A percentile compares a stretch with the other conserved stretches of the same genome.
Conservation (phyloP, 202 grass and related monocot genomes). For the Elaeis oleifera region DNA sequence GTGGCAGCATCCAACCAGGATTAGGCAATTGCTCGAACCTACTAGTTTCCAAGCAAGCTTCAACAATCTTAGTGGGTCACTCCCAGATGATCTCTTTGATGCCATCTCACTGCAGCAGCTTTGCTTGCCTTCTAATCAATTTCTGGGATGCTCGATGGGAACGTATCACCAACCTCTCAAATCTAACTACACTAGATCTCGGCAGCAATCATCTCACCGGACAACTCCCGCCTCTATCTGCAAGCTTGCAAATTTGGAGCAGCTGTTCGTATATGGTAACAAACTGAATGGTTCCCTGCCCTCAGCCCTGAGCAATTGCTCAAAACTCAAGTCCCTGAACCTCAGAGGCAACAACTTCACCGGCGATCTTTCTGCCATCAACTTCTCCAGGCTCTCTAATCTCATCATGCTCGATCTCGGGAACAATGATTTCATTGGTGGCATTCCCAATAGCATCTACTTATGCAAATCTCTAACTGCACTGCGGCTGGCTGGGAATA, state of each 20-base stretch:
- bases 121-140: slow-evolving; percentile 23
- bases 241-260: slow-evolving; percentile 34
- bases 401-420: slow-evolving; percentile 42
- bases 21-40: slow-evolving; percentile 41
- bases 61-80: slow-evolving; percentile 34
- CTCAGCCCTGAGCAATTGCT: slow-evolving; percentile 40
- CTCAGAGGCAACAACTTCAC: slow-evolving; percentile 31
- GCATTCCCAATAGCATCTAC: slow-evolving; percentile 51
- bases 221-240: slow-evolving; percentile 30
- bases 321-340: slow-evolving; percentile 32
- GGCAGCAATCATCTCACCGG: slow-evolving; percentile 38
- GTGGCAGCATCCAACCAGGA: slow-evolving; percentile 17
- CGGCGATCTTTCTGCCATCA: slow-evolving; percentile 27
- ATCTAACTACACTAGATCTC: slow-evolving; percentile 35
- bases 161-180: slow-evolving; percentile 22
- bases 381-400: slow-evolving; percentile 40
- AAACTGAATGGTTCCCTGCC: slow-evolving; percentile 40
- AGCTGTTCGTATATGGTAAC: slow-evolving; percentile 38
- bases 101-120: slow-evolving; percentile 26
- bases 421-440: slow-evolving; percentile 45
- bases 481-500: slow-evolving; percentile 37
- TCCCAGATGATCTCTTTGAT: slow-evolving; percentile 42
- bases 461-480: slow-evolving; percentile 35
- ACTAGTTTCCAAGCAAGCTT: slow-evolving; percentile 31
- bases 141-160: slow-evolving; percentile 23